Evolutionary conservation across 495 filamentous ascomycete species (phyloP), one percentile per base, ranked within the genome.

Genomic region (Achaetomiella virescens): DNA sequence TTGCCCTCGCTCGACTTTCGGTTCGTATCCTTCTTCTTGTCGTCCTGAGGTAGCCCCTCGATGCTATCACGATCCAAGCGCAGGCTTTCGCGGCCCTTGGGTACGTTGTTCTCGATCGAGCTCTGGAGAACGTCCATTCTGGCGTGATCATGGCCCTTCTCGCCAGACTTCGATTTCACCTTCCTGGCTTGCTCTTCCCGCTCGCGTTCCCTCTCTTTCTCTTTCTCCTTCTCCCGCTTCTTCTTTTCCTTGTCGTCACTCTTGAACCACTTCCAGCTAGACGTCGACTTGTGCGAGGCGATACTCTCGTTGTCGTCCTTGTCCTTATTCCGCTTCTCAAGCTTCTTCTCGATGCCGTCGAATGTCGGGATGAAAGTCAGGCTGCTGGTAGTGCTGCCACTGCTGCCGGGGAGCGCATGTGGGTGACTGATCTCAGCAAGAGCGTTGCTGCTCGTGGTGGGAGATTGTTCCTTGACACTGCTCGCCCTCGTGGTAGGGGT

Each of bases 361-460:
- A 89, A 73, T 1, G 87, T 95, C 3, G 91, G 91, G 45, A 95
- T 90, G 64, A 91, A 89, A 1, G 89, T 91, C 14, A 95, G 76
- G 52, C 77, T 84, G 65, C 91, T 89, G 1, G 88, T 95, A 17
- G 86, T 80, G 0, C 58, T 61, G 15, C 78, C 84, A 40, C 73
- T 83, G 60, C 84, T 87, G 18, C 86, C 90, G 11, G 88, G 85
- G 1, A 92, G 70, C 24, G 83, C 77, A 7, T 85, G 82, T n/a
- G 84, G 80, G 51, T 79, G 75, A 15, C 75, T 74, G 12, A 87
- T 81, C 36, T 89, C 83, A 60, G 81, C 81, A 31, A 86, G 70
- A 72, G 75, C 40, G 22, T 57, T 58, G 14, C 59, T 54, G 27
- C 41, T 46, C n/a, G n/a, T n/a, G 9, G 55, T 18, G 15, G 47